Percentiles rank a stretch among this genome's conserved stretches.
phyloP scores from a whole-genome alignment of 352 stramenopile genomes.

The Thraustochytrium striatum region DNA sequence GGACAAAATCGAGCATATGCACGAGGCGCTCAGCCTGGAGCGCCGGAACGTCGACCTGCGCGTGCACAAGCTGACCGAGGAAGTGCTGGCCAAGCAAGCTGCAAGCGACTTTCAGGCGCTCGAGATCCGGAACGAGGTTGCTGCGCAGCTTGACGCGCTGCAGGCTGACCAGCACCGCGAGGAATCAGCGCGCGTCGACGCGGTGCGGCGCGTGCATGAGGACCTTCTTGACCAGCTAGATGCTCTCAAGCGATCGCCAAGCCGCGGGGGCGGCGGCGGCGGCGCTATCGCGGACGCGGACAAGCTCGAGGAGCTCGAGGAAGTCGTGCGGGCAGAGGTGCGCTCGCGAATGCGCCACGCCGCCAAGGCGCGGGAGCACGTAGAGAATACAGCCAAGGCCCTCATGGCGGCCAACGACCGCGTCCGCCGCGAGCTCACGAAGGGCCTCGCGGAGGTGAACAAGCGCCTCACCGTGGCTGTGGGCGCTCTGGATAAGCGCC shows the following conservation, averaged over 20 bases:
- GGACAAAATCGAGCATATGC: background rate
- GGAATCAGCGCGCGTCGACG: background rate
- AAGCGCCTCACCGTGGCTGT: background rate
- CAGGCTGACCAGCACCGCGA: conserved; percentile 6
- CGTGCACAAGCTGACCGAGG: conserved; percentile 14
- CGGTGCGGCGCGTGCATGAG: conserved; percentile 7
- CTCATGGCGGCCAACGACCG: conserved; percentile 24
- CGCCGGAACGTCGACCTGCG: conserved; percentile 14
- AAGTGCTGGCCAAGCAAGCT: background rate
- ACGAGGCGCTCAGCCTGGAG: conserved; percentile 12
- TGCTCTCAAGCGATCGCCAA: conserved; percentile 6
- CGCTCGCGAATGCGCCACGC: conserved; percentile 28
- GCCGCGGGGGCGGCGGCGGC: background rate
- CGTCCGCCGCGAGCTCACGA: background rate
- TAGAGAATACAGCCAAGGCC: background rate
- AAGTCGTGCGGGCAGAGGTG: conserved; percentile 24
- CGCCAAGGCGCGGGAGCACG: conserved; percentile 21
- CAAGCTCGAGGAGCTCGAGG: conserved; percentile 32
- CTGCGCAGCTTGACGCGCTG: background rate
- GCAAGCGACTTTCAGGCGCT: background rate
- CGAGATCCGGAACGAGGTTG: conserved; percentile 1
- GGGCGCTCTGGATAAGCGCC: background rate
- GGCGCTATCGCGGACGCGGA: background rate
- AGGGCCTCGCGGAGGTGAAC: background rate
- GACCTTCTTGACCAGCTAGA: conserved; percentile 14